Evolutionary conservation across 2,329 filamentous ascomycete genomes (phyloP).

Genomic region (Verticillium klebahnii): DNA sequence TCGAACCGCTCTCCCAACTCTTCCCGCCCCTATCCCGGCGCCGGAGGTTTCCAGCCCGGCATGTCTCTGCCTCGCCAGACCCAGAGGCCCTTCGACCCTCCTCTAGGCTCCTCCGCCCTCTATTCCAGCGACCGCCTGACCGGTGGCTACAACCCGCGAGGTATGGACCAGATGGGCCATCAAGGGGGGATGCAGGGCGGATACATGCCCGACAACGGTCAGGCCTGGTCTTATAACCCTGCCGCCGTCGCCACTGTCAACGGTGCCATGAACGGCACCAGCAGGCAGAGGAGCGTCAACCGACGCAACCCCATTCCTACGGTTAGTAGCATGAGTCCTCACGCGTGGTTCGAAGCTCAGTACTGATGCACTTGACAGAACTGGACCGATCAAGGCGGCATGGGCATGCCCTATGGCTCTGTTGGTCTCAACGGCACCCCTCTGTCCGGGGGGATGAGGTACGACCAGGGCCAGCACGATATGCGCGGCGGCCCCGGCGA

Average conservation of each 20-base stretch:
- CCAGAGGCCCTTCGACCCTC: conserved; percentile 74
- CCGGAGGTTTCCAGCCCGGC: conserved; percentile 19
- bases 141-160: conserved; percentile 55
- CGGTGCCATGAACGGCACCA: conserved; percentile 61
- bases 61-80: conserved; percentile 42
- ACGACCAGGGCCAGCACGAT: conserved; percentile 20
- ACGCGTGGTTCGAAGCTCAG: not conserved
- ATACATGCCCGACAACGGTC: conserved; percentile 62
- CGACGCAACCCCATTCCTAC: conserved; percentile 63
- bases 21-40: conserved; percentile 54
- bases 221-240: conserved; percentile 73
- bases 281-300: conserved; percentile 50
- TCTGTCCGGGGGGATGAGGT: conserved; percentile 35
- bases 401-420: conserved; percentile 33
- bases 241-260: conserved; percentile 60
- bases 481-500: conserved; percentile 43
- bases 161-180: conserved; percentile 43
- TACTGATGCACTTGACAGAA: conserved; percentile 26
- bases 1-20: conserved; percentile 50
- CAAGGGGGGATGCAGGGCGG: conserved; percentile 33
- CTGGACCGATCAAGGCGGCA: conserved; percentile 44
- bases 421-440: conserved; percentile 25
- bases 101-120: conserved; percentile 57
- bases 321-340: conserved; percentile 49
- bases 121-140: conserved; percentile 67